phyloP scores from a whole-genome alignment of 2,329 filamentous ascomycete genomes.

The Sporothrix pseudoabietina region DNA sequence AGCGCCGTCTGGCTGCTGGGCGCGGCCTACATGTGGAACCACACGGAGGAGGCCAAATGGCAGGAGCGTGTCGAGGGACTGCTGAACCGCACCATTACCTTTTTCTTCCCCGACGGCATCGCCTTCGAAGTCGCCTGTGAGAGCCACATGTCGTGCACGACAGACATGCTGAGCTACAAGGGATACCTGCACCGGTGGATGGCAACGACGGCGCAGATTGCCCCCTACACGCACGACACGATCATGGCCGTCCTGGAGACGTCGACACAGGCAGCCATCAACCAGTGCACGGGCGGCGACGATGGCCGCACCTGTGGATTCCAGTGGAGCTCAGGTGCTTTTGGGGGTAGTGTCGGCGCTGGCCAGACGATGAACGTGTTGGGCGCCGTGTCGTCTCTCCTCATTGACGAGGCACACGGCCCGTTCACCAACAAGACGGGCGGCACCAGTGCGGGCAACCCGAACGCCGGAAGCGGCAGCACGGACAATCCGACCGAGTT shows the following conservation, averaged over 20 bases:
- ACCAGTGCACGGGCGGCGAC: slow-evolving; percentile 51
- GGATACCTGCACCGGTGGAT: slow-evolving; percentile 58
- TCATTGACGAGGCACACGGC: slow-evolving; percentile 41
- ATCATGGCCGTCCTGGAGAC: slow-evolving; percentile 52
- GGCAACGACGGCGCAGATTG: slow-evolving; percentile 51
- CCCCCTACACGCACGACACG: slow-evolving; percentile 49
- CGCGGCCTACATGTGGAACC: slow-evolving; percentile 62
- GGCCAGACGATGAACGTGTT: slow-evolving; percentile 60
- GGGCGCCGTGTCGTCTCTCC: slow-evolving; percentile 51
- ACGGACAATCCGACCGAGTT: slow-evolving; percentile 32
- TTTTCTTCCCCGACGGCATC: slow-evolving; percentile 51
- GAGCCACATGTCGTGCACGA: slow-evolving; percentile 52
- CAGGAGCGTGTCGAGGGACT: slow-evolving; percentile 52
- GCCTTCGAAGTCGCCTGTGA: slow-evolving; percentile 63
- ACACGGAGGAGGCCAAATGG: slow-evolving; percentile 42
- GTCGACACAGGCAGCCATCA: slow-evolving; percentile 53
- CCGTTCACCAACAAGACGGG: slow-evolving; percentile 50
- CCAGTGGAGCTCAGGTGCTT: slow-evolving; percentile 52
- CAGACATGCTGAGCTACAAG: slow-evolving; percentile 63
- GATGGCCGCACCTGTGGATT: slow-evolving; percentile 53
- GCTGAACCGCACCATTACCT: slow-evolving; percentile 46
- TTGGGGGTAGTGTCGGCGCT: slow-evolving; percentile 55
- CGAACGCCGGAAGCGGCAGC: slow-evolving; percentile 48
- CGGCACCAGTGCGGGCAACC: slow-evolving; percentile 54
- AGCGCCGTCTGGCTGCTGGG: slow-evolving; percentile 57